Percentiles rank a stretch among this genome's conserved stretches.
Conservation (phyloP, 805 yeast genomes). For the Starmerella vaccinii region DNA sequence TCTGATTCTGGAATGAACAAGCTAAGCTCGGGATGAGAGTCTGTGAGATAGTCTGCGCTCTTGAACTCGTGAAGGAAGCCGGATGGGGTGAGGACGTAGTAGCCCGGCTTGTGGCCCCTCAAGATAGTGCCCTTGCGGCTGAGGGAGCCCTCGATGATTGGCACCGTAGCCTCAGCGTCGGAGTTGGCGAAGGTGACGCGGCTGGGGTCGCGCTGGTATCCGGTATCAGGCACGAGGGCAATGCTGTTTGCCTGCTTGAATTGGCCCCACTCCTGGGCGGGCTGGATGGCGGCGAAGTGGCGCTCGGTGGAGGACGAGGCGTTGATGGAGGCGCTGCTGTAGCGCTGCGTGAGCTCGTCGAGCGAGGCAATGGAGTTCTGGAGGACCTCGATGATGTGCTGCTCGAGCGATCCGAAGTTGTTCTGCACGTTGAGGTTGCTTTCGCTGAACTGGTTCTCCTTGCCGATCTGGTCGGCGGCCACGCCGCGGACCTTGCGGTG, state of each 20-base stretch:
- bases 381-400: constrained; percentile 36
- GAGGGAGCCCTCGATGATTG: constrained; percentile 41
- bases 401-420: constrained; percentile 36
- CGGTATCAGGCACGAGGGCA: constrained; percentile 30
- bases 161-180: constrained; percentile 35
- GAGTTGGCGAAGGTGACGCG: constrained; percentile 35
- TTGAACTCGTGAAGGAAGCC: constrained; percentile 38
- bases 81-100: constrained; percentile 41
- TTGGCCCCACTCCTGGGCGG: constrained; percentile 38
- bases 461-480: constrained; percentile 36
- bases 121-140: constrained; percentile 37
- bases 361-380: constrained; percentile 34
- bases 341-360: constrained; percentile 27
- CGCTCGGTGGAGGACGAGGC: constrained; percentile 29
- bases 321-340: constrained; percentile 26
- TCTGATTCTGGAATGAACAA: constrained; percentile 41
- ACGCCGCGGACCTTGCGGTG: constrained; percentile 33
- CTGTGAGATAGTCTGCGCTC: constrained; percentile 35
- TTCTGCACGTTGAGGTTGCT: constrained; percentile 36
- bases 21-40: constrained; percentile 39
- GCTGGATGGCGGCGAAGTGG: constrained; percentile 32
- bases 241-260: constrained; percentile 32
- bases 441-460: constrained; percentile 39
- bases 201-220: constrained; percentile 34
- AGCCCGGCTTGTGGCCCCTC: constrained; percentile 36